These are phyloP conservation scores for Verticillium albo-atrum DNA, from an alignment of 2,329 filamentous ascomycete species.

Conservation along the genomic window DNA sequence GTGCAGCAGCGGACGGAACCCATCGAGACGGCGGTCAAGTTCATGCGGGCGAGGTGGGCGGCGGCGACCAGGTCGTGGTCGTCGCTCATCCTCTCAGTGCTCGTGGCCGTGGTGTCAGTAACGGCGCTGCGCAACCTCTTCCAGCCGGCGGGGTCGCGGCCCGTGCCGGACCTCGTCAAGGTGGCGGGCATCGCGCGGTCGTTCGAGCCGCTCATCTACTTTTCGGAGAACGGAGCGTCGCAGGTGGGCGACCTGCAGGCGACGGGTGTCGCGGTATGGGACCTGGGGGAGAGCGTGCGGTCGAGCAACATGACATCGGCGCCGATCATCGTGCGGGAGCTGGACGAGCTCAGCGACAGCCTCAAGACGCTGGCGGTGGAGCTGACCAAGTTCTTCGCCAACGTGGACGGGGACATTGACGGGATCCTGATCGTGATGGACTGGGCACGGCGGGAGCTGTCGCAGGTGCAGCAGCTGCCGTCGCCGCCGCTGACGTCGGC, in stretches of 20 bases:
- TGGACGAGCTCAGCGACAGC: slow-evolving; percentile 81
- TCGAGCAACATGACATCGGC: slow-evolving; percentile 88
- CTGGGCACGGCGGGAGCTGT: slow-evolving; percentile 84
- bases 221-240: slow-evolving; percentile 81
- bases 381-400: slow-evolving; percentile 87
- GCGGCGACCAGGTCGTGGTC: slow-evolving; percentile 65
- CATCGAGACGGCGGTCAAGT: slow-evolving; percentile 68
- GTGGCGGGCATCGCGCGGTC: slow-evolving; percentile 84
- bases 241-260: slow-evolving; percentile 88
- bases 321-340: slow-evolving; percentile 75
- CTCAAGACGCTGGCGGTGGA: slow-evolving; percentile 81
- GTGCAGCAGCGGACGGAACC: slow-evolving; percentile 83
- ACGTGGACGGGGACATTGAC: slow-evolving; percentile 90
- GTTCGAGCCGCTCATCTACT: slow-evolving; percentile 92
- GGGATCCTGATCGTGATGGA: slow-evolving; percentile 93
- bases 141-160: slow-evolving; percentile 60
- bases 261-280: slow-evolving; percentile 90
- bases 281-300: slow-evolving; percentile 85
- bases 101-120: slow-evolving; percentile 61
- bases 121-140: slow-evolving; percentile 62
- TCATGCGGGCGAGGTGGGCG: slow-evolving; percentile 55
- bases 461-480: slow-evolving; percentile 59
- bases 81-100: slow-evolving; percentile 58
- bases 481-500: slow-evolving; percentile 62
- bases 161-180: slow-evolving; percentile 83